Percentiles rank a stretch among this genome's conserved stretches.
Evolutionary conservation across 2,329 filamentous ascomycete genomes (phyloP).

Genomic region (Didymella sp.): DNA sequence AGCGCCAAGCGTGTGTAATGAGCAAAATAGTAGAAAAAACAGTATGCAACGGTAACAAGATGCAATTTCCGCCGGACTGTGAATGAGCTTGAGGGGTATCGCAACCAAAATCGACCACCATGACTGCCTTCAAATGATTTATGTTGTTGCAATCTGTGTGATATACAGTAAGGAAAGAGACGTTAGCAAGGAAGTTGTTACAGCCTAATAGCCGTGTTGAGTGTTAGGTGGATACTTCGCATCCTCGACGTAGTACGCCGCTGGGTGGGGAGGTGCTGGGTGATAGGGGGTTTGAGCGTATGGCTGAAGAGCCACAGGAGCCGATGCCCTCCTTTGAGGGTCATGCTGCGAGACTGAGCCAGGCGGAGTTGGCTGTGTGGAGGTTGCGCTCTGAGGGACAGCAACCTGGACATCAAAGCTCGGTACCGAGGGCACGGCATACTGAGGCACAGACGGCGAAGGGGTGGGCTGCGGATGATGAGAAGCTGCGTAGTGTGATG

Average conservation of each 20-base stretch:
- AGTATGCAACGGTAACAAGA: slow-evolving; percentile 1
- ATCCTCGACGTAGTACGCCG: slow-evolving; percentile 42
- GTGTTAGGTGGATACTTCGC: slow-evolving; percentile 32
- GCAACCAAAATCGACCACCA: slow-evolving; percentile 24
- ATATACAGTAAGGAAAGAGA: neutral
- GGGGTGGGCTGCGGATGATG: slow-evolving; percentile 30
- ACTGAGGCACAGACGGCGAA: slow-evolving; percentile 33
- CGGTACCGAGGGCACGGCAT: slow-evolving; percentile 33
- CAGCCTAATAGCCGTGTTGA: slow-evolving; percentile 10
- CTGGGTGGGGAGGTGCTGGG: slow-evolving; percentile 31
- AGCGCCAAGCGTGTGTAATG: neutral
- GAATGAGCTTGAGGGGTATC: slow-evolving; percentile 26
- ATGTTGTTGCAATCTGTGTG: slow-evolving; percentile 13
- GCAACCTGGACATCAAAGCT: slow-evolving; percentile 35
- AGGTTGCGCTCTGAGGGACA: slow-evolving; percentile 26
- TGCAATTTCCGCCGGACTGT: slow-evolving; percentile 21
- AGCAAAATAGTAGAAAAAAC: neutral
- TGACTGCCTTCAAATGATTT: slow-evolving; percentile 23
- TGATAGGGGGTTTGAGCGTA: slow-evolving; percentile 33
- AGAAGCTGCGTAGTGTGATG: slow-evolving; percentile 31
- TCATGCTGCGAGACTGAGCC: slow-evolving; percentile 31
- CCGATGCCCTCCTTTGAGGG: slow-evolving; percentile 40
- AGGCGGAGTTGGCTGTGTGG: slow-evolving; percentile 25
- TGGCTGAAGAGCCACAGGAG: slow-evolving; percentile 38
- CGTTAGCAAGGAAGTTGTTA: neutral